Conservation (phyloP, 768 basidiomycete species). For the Tylopilus felleus region DNA sequence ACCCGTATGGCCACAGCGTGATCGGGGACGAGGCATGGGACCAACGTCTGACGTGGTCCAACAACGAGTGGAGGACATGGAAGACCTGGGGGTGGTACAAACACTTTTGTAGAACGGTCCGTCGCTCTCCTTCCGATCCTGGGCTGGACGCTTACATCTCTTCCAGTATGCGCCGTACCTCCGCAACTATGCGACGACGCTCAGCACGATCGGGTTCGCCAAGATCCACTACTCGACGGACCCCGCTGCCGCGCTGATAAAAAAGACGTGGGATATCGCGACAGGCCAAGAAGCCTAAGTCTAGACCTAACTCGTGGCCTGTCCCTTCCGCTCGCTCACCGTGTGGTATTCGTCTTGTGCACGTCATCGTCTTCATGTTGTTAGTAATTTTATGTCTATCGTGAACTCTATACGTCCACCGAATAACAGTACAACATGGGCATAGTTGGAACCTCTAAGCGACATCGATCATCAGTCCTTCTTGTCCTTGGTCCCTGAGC, state of each 20-base stretch:
- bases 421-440: neutral
- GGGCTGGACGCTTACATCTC: neutral
- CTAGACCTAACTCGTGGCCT: neutral
- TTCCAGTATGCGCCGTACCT: constrained; percentile 76
- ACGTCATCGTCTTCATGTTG: neutral
- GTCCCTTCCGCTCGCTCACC: neutral
- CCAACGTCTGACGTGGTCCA: constrained; percentile 63
- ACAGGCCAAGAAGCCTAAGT: constrained; percentile 53
- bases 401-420: neutral
- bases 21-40: constrained; percentile 70
- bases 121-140: constrained; percentile 24
- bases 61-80: constrained; percentile 80
- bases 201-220: constrained; percentile 65
- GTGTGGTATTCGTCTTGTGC: neutral
- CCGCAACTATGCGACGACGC: constrained; percentile 67
- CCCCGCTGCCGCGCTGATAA: constrained; percentile 55
- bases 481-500: constrained; percentile 20
- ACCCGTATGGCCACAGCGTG: constrained; percentile 50
- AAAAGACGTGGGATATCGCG: constrained; percentile 67
- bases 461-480: constrained; percentile 15
- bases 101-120: constrained; percentile 79
- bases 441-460: neutral
- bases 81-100: constrained; percentile 90
- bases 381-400: constrained; percentile 21
- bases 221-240: constrained; percentile 58